phyloP scores from a whole-genome alignment of 768 basidiomycete species.

The Leccinum rimulosum region DNA sequence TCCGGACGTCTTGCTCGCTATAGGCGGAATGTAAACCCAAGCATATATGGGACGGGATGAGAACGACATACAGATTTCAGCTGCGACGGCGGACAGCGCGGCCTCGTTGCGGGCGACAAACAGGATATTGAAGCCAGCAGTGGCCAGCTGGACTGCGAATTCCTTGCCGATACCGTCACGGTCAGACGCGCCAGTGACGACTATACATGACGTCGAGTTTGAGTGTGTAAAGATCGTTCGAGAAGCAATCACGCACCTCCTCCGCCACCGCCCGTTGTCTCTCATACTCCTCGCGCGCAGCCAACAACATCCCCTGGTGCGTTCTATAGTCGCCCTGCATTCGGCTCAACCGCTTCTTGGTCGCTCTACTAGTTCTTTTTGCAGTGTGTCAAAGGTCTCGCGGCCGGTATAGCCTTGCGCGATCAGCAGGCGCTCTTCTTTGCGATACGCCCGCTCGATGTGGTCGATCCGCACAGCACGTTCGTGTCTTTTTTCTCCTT shows the following conservation, averaged over 20 bases:
- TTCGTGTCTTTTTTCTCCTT: no score
- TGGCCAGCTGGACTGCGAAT: slow-evolving; percentile 86
- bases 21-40: slow-evolving; percentile 25
- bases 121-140: slow-evolving; percentile 83
- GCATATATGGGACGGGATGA: background rate
- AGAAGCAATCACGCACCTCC: slow-evolving; percentile 29
- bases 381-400: no score
- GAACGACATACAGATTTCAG: slow-evolving; percentile 62
- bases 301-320: no score
- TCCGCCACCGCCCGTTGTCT: no score
- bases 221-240: background rate
- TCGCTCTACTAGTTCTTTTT: no score
- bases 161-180: slow-evolving; percentile 97
- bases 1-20: slow-evolving; percentile 36
- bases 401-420: no score
- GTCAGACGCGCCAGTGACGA: slow-evolving; percentile 93
- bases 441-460: no score
- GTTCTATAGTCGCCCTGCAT: no score
- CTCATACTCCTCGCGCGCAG: no score
- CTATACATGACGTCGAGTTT: slow-evolving; percentile 28
- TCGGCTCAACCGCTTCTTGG: no score
- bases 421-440: no score
- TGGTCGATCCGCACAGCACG: no score
- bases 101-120: slow-evolving; percentile 74
- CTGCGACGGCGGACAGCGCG: slow-evolving; percentile 60